Conservation (phyloP, 2,329 filamentous ascomycete species). For the Phoma herbarum region DNA sequence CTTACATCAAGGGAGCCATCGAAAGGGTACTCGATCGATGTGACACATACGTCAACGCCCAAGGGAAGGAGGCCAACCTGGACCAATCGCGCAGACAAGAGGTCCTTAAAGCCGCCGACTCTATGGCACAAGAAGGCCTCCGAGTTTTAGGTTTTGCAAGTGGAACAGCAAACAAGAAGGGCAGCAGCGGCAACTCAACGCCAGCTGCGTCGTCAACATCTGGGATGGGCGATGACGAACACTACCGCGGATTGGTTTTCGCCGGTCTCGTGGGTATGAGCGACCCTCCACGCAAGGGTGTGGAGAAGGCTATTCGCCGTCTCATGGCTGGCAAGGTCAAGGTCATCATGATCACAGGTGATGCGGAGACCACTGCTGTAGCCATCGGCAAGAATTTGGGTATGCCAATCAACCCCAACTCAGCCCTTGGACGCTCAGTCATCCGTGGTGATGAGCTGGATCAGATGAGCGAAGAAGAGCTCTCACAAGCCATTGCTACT, state of each 20-base stretch:
- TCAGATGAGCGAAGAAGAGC: constrained; percentile 83
- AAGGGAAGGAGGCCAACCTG: constrained; percentile 85
- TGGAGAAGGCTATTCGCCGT: constrained; percentile 85
- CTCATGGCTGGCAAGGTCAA: constrained; percentile 94
- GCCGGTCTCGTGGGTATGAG: constrained; percentile 96
- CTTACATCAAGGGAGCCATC: constrained; percentile 94
- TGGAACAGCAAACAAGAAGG: constrained; percentile 63
- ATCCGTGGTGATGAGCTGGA: constrained; percentile 93
- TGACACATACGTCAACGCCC: constrained; percentile 86
- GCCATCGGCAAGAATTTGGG: constrained; percentile 95
- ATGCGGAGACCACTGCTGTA: constrained; percentile 91
- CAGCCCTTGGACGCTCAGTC: constrained; percentile 70
- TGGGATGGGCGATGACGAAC: constrained; percentile 68
- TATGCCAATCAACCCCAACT: constrained; percentile 79
- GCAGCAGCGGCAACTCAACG: constrained; percentile 44
- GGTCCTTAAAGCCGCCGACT: constrained; percentile 79
- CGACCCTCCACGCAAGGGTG: constrained; percentile 89
- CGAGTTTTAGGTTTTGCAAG: constrained; percentile 94
- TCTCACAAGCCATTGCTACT: constrained; percentile 83
- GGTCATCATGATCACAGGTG: constrained; percentile 99
- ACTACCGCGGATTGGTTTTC: constrained; percentile 86
- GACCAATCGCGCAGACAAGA: constrained; percentile 78
- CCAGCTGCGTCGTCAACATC: constrained; percentile 36
- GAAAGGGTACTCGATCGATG: constrained; percentile 87
- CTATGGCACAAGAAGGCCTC: constrained; percentile 88